Base-by-base conservation (phyloP, 805 yeast species). In the Yarrowia alimentaria region DNA sequence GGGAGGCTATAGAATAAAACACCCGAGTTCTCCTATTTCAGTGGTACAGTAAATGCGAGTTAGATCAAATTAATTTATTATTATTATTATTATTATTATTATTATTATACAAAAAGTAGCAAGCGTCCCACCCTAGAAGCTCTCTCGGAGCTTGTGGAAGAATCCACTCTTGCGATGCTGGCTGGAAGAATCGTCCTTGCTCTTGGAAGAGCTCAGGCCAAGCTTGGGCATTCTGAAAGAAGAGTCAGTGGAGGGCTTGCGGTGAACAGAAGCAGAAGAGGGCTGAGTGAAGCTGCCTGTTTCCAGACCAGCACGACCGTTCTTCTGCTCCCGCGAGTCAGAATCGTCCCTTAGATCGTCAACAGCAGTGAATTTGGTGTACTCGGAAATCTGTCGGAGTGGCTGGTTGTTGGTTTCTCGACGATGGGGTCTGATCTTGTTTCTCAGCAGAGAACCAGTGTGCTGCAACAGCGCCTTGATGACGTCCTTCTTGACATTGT, bases 371-470 rank as follows among this genome's bases (percentile, higher is more conserved):
- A 67, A 69, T 21, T 62, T 55, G 13, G 60, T 62, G 56, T 68
- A 69, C 28, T 62, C 58, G 1, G 68, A 56, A 16, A 68, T 58
- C 57, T 69, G 72, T 11, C 61, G 55, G 24, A 68, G 51, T 18
- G 60, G 56, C 48, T 54, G 52, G 50, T 54, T 40, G 54, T 33
- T 13, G 18, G 53, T 30, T 35, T 52, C 51, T 43, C 53, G 51
- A n/a, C 53, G 32, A 30, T 52, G 59, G 56, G 70, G 73, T 53
- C 70, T 70, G 26, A 91, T 68, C 65, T 86, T 88, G 62, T 87
- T 87, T n/a, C 84, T 81, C 26, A 90, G 62, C 45, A 91, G 77
- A 53, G 82, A 79, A 3, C 95, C 96, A 0, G 90, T 75, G 53
- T 71, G 74, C n/a, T 62, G 63, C 25, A 71, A 57, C 32, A 72